Conservation (phyloP, 1,139 yeast genomes). For the Williopsis jadinii region DNA sequence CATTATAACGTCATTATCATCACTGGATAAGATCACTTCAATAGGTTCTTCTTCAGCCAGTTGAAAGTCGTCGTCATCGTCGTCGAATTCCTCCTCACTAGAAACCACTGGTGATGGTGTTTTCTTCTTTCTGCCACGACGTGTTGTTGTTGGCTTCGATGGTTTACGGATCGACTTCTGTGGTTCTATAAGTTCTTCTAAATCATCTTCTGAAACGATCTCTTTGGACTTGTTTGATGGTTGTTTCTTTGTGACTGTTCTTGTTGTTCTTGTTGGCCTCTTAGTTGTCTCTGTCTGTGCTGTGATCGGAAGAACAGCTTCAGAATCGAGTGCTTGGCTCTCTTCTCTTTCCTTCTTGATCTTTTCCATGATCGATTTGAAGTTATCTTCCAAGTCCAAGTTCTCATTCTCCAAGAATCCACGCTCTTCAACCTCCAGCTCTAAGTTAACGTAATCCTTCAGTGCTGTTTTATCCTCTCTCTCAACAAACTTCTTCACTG, state of each 20-base stretch:
- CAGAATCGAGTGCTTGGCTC: neutral
- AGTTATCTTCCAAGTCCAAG: conserved; percentile 25
- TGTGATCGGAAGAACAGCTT: neutral
- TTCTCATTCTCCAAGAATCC: conserved; percentile 41
- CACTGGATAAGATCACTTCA: neutral
- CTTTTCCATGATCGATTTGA: conserved; percentile 24
- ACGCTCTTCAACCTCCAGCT: conserved; percentile 56
- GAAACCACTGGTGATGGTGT: neutral
- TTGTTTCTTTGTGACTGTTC: conserved; percentile 5
- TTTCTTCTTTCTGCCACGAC: neutral
- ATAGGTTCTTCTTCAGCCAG: neutral
- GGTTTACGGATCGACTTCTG: neutral
- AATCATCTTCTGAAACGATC: neutral
- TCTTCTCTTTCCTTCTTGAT: conserved; percentile 15
- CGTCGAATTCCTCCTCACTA: neutral
- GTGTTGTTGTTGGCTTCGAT: neutral
- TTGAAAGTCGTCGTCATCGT: neutral
- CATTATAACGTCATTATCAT: conserved; percentile 1
- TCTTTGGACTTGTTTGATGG: neutral
- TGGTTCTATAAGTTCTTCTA: neutral
- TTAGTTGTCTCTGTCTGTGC: neutral
- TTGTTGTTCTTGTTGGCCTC: conserved; percentile 2
- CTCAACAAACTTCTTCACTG: conserved; percentile 65
- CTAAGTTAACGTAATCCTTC: conserved; percentile 59
- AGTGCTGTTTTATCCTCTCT: conserved; percentile 77